Evolutionary conservation across 768 basidiomycete species (phyloP), one percentile per base, ranked within the genome.

Genomic region (Tubosaeta sp.): DNA sequence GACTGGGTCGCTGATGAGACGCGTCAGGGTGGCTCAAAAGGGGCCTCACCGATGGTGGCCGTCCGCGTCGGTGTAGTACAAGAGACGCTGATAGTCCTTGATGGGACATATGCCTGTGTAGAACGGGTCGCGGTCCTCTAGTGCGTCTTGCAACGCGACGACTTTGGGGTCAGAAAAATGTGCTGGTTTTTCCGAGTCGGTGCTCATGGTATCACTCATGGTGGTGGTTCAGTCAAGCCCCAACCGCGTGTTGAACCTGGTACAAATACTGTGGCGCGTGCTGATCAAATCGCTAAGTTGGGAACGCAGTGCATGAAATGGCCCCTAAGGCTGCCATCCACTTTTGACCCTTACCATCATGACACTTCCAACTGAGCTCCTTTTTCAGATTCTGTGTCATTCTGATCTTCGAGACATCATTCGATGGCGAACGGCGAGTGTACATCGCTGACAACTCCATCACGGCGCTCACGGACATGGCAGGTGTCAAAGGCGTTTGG

Each of bases 401-500:
- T 25, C 38, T 0, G 31, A 49, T 16, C 34, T 38, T 42, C 46
- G 7, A 5, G 50, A 57, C 17, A 19, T 52, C 4, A 14, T 53
- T 9, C n/a, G 34, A 29, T 57, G 50, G 46, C 33, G 31, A 43
- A 37, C 25, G 12, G 55, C 26, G 26, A 22, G 56, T 45, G 6
- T 14, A 13, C 33, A 29, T 29, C 27, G 27, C 27, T 29, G 5
- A 29, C 5, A 29, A 5, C 5, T 29, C 8, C 27, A 29, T 29
- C n/a, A 8, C 8, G 4, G 27, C 27, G 8, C 27, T 29, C 27
- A 29, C 27, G 4, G 27, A 8, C 27, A 5, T 29, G 4, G 27
- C 5, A 58, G 57, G 48, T 49, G 19, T 53, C 47, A 42, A 58
- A 41, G 51, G 9, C 31, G 7, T 50, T 58, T 29, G 35, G 26